These are phyloP conservation scores for Tetraselmis chui DNA, from an alignment of 139 green algal genomes.

Conservation along the genomic window DNA sequence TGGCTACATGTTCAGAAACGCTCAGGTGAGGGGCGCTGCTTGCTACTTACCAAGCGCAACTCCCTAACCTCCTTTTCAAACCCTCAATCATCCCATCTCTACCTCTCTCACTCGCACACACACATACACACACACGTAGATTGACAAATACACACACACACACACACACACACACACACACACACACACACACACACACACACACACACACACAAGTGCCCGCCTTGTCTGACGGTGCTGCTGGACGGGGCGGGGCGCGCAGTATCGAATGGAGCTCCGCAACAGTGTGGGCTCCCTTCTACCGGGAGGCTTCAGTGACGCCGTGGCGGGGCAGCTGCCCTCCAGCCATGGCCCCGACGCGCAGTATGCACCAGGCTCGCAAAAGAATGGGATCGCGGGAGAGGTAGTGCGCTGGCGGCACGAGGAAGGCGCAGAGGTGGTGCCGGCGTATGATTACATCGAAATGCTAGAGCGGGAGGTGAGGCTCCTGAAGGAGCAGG, in stretches of 20 bases:
- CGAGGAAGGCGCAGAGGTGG: conserved; percentile 40
- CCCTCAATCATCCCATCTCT: too few species aligned
- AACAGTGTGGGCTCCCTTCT: conserved; percentile 2
- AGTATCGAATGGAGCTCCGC: conserved; percentile 65
- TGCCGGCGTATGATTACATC: conserved; percentile 72
- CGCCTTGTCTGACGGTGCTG: too few species aligned
- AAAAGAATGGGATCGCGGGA: conserved; percentile 54
- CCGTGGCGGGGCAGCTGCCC: neutral
- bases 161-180: too few species aligned
- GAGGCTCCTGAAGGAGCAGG: conserved; percentile 31
- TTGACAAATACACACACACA: too few species aligned
- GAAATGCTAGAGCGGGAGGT: conserved; percentile 65
- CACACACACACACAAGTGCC: too few species aligned
- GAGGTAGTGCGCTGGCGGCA: conserved; percentile 80
- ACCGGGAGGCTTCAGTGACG: neutral
- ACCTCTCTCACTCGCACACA: too few species aligned
- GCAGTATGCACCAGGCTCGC: conserved; percentile 49
- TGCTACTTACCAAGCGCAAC: neutral
- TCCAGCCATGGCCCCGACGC: neutral
- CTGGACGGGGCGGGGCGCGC: too few species aligned
- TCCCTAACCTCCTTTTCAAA: too few species aligned
- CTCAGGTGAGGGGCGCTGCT: conserved; percentile 15
- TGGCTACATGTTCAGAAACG: conserved; percentile 79
- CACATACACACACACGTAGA: too few species aligned
- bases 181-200: too few species aligned